Evolutionary conservation across 805 yeast species (phyloP).

Genomic region (Starmera pachycereana): DNA sequence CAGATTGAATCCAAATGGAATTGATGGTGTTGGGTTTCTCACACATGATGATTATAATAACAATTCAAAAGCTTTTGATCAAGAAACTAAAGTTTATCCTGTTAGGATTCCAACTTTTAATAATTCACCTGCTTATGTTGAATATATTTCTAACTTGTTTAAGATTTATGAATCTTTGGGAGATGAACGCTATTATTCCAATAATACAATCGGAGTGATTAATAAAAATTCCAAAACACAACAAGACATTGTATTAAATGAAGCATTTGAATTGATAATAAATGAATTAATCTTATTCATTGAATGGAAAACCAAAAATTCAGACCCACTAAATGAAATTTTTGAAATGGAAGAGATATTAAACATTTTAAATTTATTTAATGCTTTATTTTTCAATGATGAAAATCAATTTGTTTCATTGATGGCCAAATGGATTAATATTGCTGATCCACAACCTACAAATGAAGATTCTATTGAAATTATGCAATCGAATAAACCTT

Average conservation of each 20-base stretch:
- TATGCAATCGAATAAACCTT: conserved; percentile 33
- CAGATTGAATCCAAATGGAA: conserved; percentile 34
- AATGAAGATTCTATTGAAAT: conserved; percentile 37
- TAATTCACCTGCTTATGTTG: conserved; percentile 29
- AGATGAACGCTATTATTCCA: conserved; percentile 30
- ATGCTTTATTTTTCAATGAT: conserved; percentile 36
- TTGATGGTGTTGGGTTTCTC: conserved; percentile 30
- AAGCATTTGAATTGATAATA: conserved; percentile 23
- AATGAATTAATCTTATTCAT: conserved; percentile 25
- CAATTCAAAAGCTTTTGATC: conserved; percentile 19
- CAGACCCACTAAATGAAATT: conserved; percentile 19
- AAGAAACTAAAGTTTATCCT: conserved; percentile 33
- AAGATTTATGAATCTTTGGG: conserved; percentile 42
- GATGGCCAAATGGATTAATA: conserved; percentile 56
- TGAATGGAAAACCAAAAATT: conserved; percentile 21
- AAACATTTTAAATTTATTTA: conserved; percentile 47
- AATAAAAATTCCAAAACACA: conserved; percentile 22
- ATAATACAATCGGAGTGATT: conserved; percentile 29
- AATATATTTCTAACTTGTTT: conserved; percentile 40
- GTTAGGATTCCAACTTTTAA: conserved; percentile 30
- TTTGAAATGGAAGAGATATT: conserved; percentile 34
- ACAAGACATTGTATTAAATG: conserved; percentile 26
- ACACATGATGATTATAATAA: conserved; percentile 20
- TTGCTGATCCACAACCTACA: conserved; percentile 59
- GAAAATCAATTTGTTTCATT: conserved; percentile 26